phyloP scores from a whole-genome alignment of 1,139 yeast genomes.

The Sugiyamaella paludigena region DNA sequence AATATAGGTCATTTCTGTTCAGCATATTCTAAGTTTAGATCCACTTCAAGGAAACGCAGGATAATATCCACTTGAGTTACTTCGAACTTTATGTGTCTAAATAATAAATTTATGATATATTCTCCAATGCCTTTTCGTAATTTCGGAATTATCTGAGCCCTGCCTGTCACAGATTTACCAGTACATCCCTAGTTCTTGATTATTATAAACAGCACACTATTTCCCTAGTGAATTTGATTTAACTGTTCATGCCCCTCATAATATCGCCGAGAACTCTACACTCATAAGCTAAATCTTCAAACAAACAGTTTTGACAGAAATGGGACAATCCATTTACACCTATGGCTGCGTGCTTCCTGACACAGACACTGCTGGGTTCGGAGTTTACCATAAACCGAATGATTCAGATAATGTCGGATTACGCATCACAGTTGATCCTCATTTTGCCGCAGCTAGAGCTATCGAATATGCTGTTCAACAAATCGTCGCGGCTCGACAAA shows the following conservation, averaged over 20 bases:
- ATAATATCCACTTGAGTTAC: no score
- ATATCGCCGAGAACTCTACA: background rate
- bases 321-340: slow-evolving; percentile 45
- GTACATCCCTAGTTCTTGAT: background rate
- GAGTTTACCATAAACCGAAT: no score
- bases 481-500: background rate
- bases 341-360: slow-evolving; percentile 66
- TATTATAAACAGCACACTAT: background rate
- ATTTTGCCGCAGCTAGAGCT: slow-evolving; percentile 8
- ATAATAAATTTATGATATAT: no score
- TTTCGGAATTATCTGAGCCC: no score
- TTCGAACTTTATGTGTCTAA: no score
- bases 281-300: background rate
- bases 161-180: no score
- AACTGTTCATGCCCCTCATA: background rate
- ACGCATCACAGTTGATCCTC: slow-evolving; percentile 40
- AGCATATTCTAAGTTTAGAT: no score
- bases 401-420: slow-evolving; percentile 56
- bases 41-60: no score
- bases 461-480: slow-evolving; percentile 5
- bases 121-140: no score
- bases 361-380: slow-evolving; percentile 73
- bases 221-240: background rate
- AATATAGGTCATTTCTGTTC: no score
- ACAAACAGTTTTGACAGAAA: background rate